These are phyloP conservation scores for Paxillus involutus DNA, from an alignment of 768 basidiomycete genomes.

Conservation along the genomic window DNA sequence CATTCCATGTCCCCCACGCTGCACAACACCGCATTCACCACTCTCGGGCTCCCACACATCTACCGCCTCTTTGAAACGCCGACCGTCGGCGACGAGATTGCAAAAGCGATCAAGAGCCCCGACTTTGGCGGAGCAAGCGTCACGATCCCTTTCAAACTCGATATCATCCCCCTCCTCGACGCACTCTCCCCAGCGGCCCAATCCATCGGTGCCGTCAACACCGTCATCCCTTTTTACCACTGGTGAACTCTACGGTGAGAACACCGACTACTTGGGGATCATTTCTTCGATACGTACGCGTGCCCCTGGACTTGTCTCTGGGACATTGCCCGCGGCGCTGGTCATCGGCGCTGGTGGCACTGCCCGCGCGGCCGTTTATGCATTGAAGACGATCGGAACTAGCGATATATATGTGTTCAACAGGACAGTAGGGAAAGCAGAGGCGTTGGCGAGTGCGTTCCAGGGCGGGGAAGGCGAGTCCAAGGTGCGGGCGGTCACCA, in stretches of 20 bases:
- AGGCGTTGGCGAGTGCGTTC: conserved; percentile 67
- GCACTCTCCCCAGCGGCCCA: conserved; percentile 76
- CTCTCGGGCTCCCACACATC: conserved; percentile 79
- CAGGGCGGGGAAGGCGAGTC: conserved; percentile 40
- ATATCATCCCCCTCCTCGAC: conserved; percentile 83
- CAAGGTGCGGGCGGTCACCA: conserved; percentile 58
- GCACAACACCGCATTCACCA: conserved; percentile 85
- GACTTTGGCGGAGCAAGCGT: conserved; percentile 95
- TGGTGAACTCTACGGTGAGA: conserved; percentile 77
- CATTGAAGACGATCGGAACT: conserved; percentile 68
- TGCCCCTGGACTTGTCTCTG: conserved; percentile 35
- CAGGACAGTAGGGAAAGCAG: conserved; percentile 74
- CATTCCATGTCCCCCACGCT: conserved; percentile 91
- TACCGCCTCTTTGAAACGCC: conserved; percentile 81
- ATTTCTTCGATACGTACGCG: conserved; percentile 49
- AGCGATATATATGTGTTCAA: conserved; percentile 83
- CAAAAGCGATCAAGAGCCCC: conserved; percentile 55
- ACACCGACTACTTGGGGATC: conserved; percentile 96
- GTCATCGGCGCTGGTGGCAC: conserved; percentile 97
- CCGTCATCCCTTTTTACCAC: conserved; percentile 56
- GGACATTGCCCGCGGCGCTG: conserved; percentile 52
- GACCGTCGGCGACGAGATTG: conserved; percentile 63
- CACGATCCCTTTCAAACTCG: conserved; percentile 94
- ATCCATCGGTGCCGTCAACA: conserved; percentile 94
- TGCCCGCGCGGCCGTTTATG: conserved; percentile 91